Conservation (phyloP, 305 asterid genomes). For the Andrographis paniculata region DNA sequence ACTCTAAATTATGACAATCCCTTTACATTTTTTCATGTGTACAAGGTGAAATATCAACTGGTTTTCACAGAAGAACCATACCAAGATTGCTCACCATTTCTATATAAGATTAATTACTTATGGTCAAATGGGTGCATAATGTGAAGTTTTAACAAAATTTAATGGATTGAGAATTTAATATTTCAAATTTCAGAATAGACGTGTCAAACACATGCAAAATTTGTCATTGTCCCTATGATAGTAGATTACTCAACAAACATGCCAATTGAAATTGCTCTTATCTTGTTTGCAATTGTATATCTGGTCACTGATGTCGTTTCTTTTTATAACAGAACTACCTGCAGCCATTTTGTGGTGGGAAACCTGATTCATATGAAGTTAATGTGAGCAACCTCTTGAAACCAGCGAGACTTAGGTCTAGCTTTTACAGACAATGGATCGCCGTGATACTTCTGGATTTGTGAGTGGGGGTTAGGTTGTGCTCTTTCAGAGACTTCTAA, state of each 20-base stretch:
- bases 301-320: conserved; percentile 18
- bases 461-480: conserved; percentile 92
- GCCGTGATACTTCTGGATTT: conserved; percentile 94
- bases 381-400: conserved; percentile 27
- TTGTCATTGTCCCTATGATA: no score
- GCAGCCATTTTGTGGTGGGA: conserved; percentile 14
- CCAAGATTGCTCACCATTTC: no score
- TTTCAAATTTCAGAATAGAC: no score
- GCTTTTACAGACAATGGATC: conserved; percentile 51
- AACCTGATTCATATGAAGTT: conserved; percentile 23
- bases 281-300: conserved; percentile 8
- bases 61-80: no score
- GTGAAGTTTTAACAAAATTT: no score
- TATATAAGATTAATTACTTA: no score
- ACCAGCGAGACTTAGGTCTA: conserved; percentile 8
- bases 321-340: conserved; percentile 41
- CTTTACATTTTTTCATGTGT: no score
- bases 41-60: no score
- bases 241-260: not conserved
- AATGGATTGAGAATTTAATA: no score
- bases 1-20: no score
- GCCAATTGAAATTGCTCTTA: conserved; percentile 3
- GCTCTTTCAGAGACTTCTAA: conserved; percentile 62
- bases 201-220: no score
- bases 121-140: no score